A percentile compares a stretch with the other conserved stretches of the same genome.
Evolutionary conservation across 768 basidiomycete species (phyloP).

Genomic region (Suillus clintonianus): DNA sequence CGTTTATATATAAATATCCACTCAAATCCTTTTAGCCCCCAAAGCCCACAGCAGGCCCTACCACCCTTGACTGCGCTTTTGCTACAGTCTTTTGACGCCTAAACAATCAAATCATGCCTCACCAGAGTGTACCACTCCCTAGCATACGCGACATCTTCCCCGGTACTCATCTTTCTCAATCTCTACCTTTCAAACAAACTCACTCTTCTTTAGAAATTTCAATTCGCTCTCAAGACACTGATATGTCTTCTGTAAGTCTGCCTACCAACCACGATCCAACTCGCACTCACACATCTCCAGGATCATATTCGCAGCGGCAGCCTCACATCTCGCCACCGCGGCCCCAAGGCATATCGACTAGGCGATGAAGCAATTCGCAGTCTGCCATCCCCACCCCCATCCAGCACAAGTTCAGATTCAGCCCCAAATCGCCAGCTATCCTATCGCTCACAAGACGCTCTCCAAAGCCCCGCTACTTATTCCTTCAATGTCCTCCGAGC

Average conservation of each 20-base stretch:
- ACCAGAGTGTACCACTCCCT: conserved; percentile 39
- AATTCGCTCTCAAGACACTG: neutral
- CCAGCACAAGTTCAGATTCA: conserved; percentile 30
- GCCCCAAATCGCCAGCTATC: conserved; percentile 12
- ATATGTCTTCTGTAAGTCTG: neutral
- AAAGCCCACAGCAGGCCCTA: neutral
- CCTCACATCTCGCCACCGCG: neutral
- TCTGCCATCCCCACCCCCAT: conserved; percentile 25
- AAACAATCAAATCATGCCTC: conserved; percentile 18
- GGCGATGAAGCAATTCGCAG: conserved; percentile 7
- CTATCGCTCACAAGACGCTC: conserved; percentile 7
- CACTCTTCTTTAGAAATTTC: neutral
- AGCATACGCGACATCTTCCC: conserved; percentile 60
- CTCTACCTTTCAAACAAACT: neutral
- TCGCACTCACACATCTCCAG: neutral
- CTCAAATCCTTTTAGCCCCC: conserved; percentile 9
- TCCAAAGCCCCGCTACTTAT: conserved; percentile 20
- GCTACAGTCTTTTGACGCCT: neutral
- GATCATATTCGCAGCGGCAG: neutral
- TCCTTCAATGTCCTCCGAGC: conserved; percentile 50
- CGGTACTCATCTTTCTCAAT: conserved; percentile 31
- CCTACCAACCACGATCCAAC: no score
- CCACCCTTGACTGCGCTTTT: neutral
- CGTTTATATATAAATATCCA: conserved; percentile 16
- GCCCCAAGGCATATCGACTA: neutral